Base-by-base conservation (phyloP, 2,329 filamentous ascomycete species). In the Penicillium rolfsii region DNA sequence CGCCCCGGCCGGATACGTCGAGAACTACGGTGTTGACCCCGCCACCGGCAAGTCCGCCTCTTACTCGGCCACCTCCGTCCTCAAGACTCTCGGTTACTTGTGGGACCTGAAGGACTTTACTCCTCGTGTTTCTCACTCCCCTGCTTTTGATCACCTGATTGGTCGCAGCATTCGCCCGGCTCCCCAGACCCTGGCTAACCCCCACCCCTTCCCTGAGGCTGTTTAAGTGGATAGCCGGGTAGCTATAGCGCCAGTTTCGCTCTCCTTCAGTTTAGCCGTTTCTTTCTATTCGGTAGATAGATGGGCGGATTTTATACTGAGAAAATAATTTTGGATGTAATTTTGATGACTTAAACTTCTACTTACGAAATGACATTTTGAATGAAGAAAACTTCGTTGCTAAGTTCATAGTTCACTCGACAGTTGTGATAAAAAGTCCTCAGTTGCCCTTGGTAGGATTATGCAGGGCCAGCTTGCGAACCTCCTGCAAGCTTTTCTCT, bases 101-200 rank as follows among this genome's bases (percentile, higher is more conserved):
- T 73, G 71, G 71, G 71, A 73, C 26, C 35, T 74, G n/a, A 53
- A 73, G 58, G 70, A 72, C 43, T 60, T 72, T 11, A 67, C 69
- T 14, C 70, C 71, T 22, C 70, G 71, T 63, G 71, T 73, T 2
- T 30, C 63, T 7, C 67, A 73, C 57, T 73, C 71, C 2, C 71
- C 71, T 52, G 64, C 71, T 19, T 73, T 73, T 57, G 71, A 73
- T 41, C 71, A 73, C 50, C 59, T 73, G 59, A 71, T 73, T 46
- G 66, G 68, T 24, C 36, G 61, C 3, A 62, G 58, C 33, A 30
- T 33, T 24, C 65, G 67, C 26, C 0, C 19, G 8, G 60, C 57
- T 6, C 22, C 67, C 8, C 58, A 65, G 14, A 14, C 59, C n/a
- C 55, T 73, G 35, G 38, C 65, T 22, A 67, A 63, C 33, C 71